phyloP scores from a whole-genome alignment of 2,329 filamentous ascomycete species.

The Curvularia eragrostidis region DNA sequence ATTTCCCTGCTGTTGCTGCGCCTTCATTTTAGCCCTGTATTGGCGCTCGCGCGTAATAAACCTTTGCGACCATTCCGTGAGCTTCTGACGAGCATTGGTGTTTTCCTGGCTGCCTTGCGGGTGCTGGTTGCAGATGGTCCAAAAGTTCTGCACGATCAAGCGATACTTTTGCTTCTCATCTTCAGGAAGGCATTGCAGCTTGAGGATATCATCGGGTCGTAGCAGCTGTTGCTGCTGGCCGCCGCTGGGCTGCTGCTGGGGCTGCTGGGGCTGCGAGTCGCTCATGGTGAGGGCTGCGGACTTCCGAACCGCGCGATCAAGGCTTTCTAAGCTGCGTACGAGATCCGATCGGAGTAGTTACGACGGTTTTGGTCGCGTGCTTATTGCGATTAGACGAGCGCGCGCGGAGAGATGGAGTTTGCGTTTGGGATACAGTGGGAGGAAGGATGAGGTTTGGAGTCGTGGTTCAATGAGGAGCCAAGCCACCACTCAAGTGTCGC shows the following conservation, averaged over 20 bases:
- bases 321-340: slow-evolving; percentile 3
- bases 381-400: slow-evolving; percentile 2
- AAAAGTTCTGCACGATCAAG: slow-evolving; percentile 60
- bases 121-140: slow-evolving; percentile 59
- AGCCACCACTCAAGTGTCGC: slow-evolving; percentile 12
- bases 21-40: slow-evolving; percentile 51
- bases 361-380: background rate
- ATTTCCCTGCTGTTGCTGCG: slow-evolving; percentile 27
- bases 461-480: slow-evolving; percentile 11
- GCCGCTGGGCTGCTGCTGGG: slow-evolving; percentile 36
- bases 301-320: slow-evolving; percentile 17
- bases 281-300: slow-evolving; percentile 38
- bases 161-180: slow-evolving; percentile 64
- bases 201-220: slow-evolving; percentile 45
- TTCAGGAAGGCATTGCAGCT: slow-evolving; percentile 54
- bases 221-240: slow-evolving; percentile 37
- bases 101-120: slow-evolving; percentile 59
- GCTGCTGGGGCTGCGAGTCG: slow-evolving; percentile 37
- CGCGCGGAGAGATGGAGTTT: background rate
- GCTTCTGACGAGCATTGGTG: slow-evolving; percentile 57
- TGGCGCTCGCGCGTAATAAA: slow-evolving; percentile 58
- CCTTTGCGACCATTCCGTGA: slow-evolving; percentile 59
- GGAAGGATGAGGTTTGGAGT: slow-evolving; percentile 19
- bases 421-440: background rate
- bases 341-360: background rate